These are phyloP conservation scores for Picea abies DNA, from an alignment of 83 land plant species.

Conservation along the genomic window DNA sequence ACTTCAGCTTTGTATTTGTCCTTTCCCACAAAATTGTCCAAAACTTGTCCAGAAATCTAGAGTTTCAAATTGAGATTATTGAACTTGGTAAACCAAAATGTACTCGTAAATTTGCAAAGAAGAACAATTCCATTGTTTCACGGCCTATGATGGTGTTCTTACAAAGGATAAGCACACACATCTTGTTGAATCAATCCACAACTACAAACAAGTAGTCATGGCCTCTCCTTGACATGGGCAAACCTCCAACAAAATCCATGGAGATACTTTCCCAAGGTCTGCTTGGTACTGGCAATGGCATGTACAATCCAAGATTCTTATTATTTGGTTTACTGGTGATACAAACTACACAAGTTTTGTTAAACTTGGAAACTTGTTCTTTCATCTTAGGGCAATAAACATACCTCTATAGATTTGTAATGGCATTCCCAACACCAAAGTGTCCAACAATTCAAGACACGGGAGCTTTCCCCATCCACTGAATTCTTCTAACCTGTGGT, in stretches of 20 bases:
- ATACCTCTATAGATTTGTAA: no score
- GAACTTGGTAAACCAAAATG: neutral
- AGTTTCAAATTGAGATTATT: neutral
- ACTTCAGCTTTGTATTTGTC: neutral
- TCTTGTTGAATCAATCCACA: neutral
- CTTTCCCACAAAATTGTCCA: neutral
- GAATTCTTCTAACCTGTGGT: no score
- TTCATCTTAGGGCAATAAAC: no score
- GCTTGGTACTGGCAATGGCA: neutral
- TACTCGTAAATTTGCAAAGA: neutral
- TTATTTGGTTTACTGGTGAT: neutral
- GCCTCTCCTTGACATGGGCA: neutral
- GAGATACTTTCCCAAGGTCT: conserved; percentile 1
- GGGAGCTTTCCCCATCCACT: no score
- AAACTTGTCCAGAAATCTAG: neutral
- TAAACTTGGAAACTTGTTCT: no score
- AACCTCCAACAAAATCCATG: neutral
- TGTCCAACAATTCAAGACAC: no score
- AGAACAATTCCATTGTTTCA: neutral
- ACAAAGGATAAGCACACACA: neutral
- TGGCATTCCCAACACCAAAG: no score
- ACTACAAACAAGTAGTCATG: neutral
- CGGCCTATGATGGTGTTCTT: neutral
- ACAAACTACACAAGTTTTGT: neutral
- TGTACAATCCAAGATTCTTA: neutral